Evolutionary conservation across 2,329 filamentous ascomycete species (phyloP).

Genomic region (Myotisia sp.): DNA sequence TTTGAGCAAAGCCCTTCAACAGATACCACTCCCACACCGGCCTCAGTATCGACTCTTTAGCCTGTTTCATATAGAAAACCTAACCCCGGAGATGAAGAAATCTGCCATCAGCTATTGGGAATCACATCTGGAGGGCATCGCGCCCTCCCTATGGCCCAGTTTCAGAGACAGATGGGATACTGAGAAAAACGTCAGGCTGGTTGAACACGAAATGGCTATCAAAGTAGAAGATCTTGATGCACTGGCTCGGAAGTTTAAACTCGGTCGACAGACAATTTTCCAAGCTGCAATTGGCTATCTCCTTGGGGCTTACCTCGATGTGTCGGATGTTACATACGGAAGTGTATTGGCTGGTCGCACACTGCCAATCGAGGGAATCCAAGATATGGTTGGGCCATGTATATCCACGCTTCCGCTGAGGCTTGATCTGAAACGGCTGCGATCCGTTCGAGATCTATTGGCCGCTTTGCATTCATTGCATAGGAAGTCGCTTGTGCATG

Average conservation of each 20-base stretch:
- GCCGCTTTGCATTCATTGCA: constrained; percentile 50
- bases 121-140: constrained; percentile 45
- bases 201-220: constrained; percentile 22
- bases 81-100: constrained; percentile 21
- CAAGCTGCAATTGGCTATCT: constrained; percentile 57
- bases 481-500: constrained; percentile 50
- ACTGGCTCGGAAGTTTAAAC: constrained; percentile 28
- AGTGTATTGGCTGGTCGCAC: constrained; percentile 71
- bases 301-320: constrained; percentile 50
- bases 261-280: constrained; percentile 58
- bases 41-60: constrained; percentile 50
- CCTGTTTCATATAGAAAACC: constrained; percentile 30
- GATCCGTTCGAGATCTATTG: constrained; percentile 47
- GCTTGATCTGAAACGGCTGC: constrained; percentile 41
- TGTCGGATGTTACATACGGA: constrained; percentile 56
- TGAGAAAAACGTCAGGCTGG: constrained; percentile 17
- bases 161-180: constrained; percentile 33
- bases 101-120: constrained; percentile 53
- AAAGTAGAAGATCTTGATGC: constrained; percentile 22
- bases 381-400: constrained; percentile 64
- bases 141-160: constrained; percentile 44
- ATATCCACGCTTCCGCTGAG: constrained; percentile 62
- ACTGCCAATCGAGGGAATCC: constrained; percentile 54
- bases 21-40: constrained; percentile 23
- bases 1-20: constrained; percentile 39